phyloP scores from a whole-genome alignment of 306 rosid genomes.

The Medicago lupulina region DNA sequence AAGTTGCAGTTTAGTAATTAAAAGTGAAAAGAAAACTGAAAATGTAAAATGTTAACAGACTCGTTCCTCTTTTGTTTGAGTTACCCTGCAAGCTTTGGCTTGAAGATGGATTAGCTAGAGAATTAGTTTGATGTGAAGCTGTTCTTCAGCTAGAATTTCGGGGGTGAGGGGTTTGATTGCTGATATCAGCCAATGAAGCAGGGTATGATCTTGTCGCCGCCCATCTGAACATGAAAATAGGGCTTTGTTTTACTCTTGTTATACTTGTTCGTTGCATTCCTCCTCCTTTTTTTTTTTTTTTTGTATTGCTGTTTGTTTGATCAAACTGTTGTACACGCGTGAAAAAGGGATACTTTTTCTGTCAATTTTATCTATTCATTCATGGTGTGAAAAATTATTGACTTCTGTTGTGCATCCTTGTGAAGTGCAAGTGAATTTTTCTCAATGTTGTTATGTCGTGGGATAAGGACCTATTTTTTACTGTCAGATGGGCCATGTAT shows the following conservation, averaged over 20 bases:
- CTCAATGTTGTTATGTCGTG: constrained; percentile 9
- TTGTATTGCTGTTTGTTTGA: neutral
- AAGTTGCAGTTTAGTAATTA: neutral
- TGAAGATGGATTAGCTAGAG: neutral
- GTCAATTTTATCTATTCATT: neutral
- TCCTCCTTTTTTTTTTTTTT: neutral
- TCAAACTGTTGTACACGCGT: neutral
- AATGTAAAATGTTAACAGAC: neutral
- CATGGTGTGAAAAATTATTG: neutral
- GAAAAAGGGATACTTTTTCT: neutral
- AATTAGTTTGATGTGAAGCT: neutral
- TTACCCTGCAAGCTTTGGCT: constrained; percentile 14
- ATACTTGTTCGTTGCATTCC: neutral
- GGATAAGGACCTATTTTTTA: constrained; percentile 1
- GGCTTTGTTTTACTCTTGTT: neutral
- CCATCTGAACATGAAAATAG: neutral
- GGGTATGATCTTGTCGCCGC: no score
- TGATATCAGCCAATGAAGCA: neutral
- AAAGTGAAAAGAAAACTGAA: neutral
- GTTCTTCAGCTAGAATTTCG: neutral
- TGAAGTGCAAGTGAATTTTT: constrained; percentile 20
- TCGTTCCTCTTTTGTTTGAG: constrained; percentile 11
- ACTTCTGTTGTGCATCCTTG: neutral
- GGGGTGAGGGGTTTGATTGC: neutral
- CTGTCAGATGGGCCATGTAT: neutral